Base-by-base conservation (phyloP, 768 basidiomycete genomes). In the Strobilomyces echinocephalus region DNA sequence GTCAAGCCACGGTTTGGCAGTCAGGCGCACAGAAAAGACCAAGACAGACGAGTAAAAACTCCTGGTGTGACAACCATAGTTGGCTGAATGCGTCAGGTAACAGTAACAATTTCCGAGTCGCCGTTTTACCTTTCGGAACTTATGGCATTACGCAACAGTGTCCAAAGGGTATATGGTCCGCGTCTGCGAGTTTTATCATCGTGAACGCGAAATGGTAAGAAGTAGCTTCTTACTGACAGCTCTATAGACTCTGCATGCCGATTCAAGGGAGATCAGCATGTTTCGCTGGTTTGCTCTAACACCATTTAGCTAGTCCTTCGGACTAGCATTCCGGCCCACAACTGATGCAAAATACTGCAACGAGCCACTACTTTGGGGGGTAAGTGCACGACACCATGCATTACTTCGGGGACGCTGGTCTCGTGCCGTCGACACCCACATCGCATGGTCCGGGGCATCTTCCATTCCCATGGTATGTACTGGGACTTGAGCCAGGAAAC, bases 381-480 rank as follows among this genome's bases (percentile, higher is more conserved):
- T 40, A 41, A 33, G 21, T 34, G 36, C 24, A 36, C 26, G 20
- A 18, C 45, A 47, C 39, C 44, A 10, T 41, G 41, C 38, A n/a
- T 39, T 44, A 18, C 28, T 44, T 43, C 36, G 44, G 41, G 55
- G 42, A 40, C 41, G 26, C 69, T 66, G 69, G 62, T 49, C 60
- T 51, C 44, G 60, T 26, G 55, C 64, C 61, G 62, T 46, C 55
- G 26, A 55, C 66, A 63, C 30, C 58, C 53, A 56, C 66, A 46
- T 60, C 48, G 59, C 64, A 69, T 74, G 72, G 72, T 72, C 73
- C 61, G 68, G 62, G 65, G 66, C 72, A 71, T 78, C 74, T 78
- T 78, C 76, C 77, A 78, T 78, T 78, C 77, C 75, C 77, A 78
- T 78, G 76, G 76, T 78, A 78, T 75, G 73, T 74, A 73, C 74